These are phyloP conservation scores for Cordyceps fumosorosea DNA, from an alignment of 2,329 filamentous ascomycete genomes.

Conservation along the genomic window DNA sequence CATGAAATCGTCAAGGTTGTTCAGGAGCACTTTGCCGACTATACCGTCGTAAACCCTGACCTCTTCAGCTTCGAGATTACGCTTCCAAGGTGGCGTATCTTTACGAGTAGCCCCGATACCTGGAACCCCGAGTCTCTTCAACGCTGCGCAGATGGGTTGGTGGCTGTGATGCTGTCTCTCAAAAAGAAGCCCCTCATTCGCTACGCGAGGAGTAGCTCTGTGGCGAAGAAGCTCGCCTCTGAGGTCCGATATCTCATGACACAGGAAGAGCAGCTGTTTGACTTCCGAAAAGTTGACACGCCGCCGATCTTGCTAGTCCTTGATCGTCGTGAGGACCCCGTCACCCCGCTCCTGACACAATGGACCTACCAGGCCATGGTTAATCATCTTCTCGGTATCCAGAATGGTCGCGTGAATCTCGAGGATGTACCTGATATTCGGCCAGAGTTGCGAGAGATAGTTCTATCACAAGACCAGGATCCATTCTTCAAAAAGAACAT, in stretches of 20 bases:
- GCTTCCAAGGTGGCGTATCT: slow-evolving; percentile 68
- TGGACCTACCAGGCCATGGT: slow-evolving; percentile 99
- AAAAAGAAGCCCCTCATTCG: slow-evolving; percentile 96
- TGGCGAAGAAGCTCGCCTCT: slow-evolving; percentile 88
- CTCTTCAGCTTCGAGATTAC: slow-evolving; percentile 74
- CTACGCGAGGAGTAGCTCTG: slow-evolving; percentile 82
- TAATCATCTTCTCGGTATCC: slow-evolving; percentile 87
- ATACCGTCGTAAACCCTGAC: slow-evolving; percentile 89
- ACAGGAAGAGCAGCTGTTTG: slow-evolving; percentile 93
- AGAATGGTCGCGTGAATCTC: slow-evolving; percentile 89
- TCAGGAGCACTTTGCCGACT: slow-evolving; percentile 96
- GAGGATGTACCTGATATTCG: slow-evolving; percentile 76
- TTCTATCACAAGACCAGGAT: slow-evolving; percentile 92
- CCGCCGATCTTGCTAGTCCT: slow-evolving; percentile 86
- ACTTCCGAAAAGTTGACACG: slow-evolving; percentile 91
- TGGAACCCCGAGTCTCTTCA: slow-evolving; percentile 91
- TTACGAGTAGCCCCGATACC: slow-evolving; percentile 72
- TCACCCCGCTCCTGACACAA: slow-evolving; percentile 89
- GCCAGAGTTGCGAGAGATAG: slow-evolving; percentile 86
- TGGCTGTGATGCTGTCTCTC: slow-evolving; percentile 76
- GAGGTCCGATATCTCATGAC: slow-evolving; percentile 90
- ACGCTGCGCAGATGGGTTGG: slow-evolving; percentile 76
- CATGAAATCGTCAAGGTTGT: slow-evolving; percentile 93
- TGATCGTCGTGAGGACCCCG: slow-evolving; percentile 87
- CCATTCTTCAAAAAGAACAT: slow-evolving; percentile 99